Conservation (phyloP, 2,329 filamentous ascomycete genomes). For the Cytospora piceicola region DNA sequence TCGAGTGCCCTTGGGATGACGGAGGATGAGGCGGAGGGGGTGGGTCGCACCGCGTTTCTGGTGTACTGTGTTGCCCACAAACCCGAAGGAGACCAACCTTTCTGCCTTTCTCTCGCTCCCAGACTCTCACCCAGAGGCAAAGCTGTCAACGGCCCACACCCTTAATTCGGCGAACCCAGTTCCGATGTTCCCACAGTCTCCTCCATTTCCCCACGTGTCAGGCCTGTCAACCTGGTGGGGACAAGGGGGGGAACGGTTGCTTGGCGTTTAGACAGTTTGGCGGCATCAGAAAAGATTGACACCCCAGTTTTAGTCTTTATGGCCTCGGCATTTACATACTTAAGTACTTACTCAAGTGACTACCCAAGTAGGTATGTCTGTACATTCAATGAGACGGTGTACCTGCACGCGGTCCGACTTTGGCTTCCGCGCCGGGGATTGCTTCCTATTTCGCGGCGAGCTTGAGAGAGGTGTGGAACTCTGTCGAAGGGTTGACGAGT, state of each 20-base stretch:
- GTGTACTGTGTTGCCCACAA: background rate
- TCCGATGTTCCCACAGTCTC: background rate
- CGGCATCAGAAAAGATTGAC: background rate
- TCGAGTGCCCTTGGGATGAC: background rate
- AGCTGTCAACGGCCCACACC: background rate
- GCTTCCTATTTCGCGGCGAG: background rate
- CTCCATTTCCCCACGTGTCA: slow-evolving; percentile 18
- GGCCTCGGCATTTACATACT: no score
- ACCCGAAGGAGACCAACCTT: background rate
- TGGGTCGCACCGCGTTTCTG: background rate
- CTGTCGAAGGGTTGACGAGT: background rate
- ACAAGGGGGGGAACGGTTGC: background rate
- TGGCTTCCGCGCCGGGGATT: background rate
- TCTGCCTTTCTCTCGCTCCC: background rate
- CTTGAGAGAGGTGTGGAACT: background rate
- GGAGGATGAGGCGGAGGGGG: background rate
- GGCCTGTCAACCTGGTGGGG: slow-evolving; percentile 19
- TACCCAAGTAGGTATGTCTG: no score
- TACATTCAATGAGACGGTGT: background rate
- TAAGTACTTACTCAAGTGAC: no score
- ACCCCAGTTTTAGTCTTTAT: background rate
- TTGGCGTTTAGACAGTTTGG: background rate
- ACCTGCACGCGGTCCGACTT: background rate
- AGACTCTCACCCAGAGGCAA: background rate
- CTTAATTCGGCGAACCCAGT: background rate